These are phyloP conservation scores for Tricholoma flavovirens DNA, from an alignment of 768 basidiomycete genomes.

Conservation along the genomic window DNA sequence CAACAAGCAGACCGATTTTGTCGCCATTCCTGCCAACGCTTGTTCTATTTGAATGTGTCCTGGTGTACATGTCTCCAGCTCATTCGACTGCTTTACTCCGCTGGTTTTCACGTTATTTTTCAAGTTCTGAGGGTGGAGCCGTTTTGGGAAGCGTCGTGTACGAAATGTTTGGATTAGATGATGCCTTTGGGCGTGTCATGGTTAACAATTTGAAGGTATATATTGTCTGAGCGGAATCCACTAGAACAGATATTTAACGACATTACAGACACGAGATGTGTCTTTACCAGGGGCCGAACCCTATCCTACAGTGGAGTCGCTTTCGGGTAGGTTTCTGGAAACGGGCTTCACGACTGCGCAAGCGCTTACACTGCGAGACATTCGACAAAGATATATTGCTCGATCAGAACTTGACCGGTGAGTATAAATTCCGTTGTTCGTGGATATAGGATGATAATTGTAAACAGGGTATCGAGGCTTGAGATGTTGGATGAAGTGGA, in stretches of 20 bases:
- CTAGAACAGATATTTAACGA: conserved; percentile 4
- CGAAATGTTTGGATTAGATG: conserved; percentile 89
- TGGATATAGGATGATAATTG: neutral
- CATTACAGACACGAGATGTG: conserved; percentile 59
- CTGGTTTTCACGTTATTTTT: conserved; percentile 67
- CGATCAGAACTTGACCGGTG: conserved; percentile 54
- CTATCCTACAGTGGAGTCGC: conserved; percentile 50
- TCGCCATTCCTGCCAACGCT: conserved; percentile 70
- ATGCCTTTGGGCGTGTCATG: conserved; percentile 93
- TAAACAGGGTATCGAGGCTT: conserved; percentile 60
- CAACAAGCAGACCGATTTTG: conserved; percentile 32
- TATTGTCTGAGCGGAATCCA: conserved; percentile 4
- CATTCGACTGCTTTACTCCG: conserved; percentile 53
- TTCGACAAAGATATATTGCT: conserved; percentile 48
- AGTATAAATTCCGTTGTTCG: conserved; percentile 10
- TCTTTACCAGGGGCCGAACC: conserved; percentile 66
- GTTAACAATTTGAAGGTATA: conserved; percentile 73
- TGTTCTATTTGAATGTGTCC: conserved; percentile 88
- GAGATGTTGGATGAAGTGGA: conserved; percentile 94
- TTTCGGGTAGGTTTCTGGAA: conserved; percentile 53
- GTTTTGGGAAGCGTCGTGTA: conserved; percentile 66
- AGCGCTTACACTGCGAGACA: conserved; percentile 64
- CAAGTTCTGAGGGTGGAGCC: conserved; percentile 15
- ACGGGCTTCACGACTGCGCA: conserved; percentile 48
- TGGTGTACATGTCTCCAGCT: conserved; percentile 75